Evolutionary conservation across 306 rosid genomes (phyloP), one percentile per base, ranked within the genome.

Genomic region (Hippophae gyantsensis): DNA sequence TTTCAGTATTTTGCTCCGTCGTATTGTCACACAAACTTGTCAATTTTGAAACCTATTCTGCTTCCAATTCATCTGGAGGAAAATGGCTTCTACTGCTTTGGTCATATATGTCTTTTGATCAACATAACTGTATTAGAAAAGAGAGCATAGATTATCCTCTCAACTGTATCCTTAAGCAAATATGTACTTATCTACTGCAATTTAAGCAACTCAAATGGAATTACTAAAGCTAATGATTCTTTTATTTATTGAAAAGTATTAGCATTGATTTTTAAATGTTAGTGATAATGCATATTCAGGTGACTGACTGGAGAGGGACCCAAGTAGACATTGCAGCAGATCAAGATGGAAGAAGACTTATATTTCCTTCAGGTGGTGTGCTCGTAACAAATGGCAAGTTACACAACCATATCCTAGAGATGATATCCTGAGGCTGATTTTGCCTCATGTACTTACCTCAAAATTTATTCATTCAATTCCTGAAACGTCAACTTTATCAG

Each of bases 231-330:
- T 23, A n/a, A 13, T 47, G 50, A 12, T 49, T 13, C 53, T 49
- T 13, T 13, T 49, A 49, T 23, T 12, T 12, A 49, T 49, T 49
- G 8, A n/a, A 8, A 49, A 13, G n/a, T 14, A 49, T 6, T 13
- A 2, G 38, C 38, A 32, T 32, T 32, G 5, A 32, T 32, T 32
- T 32, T 4, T 32, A 32, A 32, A 32, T 32, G 38, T 32, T 2
- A 32, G 38, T 32, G 38, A 4, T 32, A 32, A 32, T 32, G 38
- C 57, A 53, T 66, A 63, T 78, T 65, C 75, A 90, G 96, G 86
- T 78, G 52, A 79, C 86, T 48, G 96, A 87, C 76, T 85, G 98
- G 96, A 45, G 70, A 43, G 96, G 96, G n/a, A 70, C 64, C 10
- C 80, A 79, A 40, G 62, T 90, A 62, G 85, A 87, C 72, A 83